A percentile compares a stretch with the other conserved stretches of the same genome.
Conservation (phyloP, 2,329 filamentous ascomycete genomes). For the Exophiala sideris region DNA sequence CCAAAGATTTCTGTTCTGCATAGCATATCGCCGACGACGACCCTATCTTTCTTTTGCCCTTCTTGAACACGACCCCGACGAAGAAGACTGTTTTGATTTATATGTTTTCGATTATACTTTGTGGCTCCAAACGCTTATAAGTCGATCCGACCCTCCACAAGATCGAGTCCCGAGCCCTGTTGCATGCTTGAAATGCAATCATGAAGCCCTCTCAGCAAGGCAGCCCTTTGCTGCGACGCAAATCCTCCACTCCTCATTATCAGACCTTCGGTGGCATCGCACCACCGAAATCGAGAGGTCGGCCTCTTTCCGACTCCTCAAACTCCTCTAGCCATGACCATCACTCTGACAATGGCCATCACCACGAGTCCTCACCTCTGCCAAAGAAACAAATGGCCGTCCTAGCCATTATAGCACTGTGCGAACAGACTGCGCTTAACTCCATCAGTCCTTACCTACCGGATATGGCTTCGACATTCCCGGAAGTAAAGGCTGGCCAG, state of each 20-base stretch:
- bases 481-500: constrained; percentile 67
- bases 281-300: constrained; percentile 43
- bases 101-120: not conserved
- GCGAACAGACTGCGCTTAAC: constrained; percentile 94
- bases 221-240: constrained; percentile 36
- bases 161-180: not conserved
- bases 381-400: constrained; percentile 79
- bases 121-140: not conserved
- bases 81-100: not conserved
- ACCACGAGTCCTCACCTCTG: constrained; percentile 59
- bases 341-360: constrained; percentile 30
- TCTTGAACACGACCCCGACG: too few species aligned
- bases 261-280: constrained; percentile 48
- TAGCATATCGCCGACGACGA: too few species aligned
- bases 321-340: constrained; percentile 36
- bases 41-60: too few species aligned
- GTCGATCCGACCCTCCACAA: not conserved
- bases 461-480: constrained; percentile 83
- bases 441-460: constrained; percentile 94
- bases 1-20: too few species aligned
- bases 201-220: constrained; percentile 29
- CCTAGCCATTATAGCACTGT: constrained; percentile 81
- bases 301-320: constrained; percentile 42
- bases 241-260: constrained; percentile 45
- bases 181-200: constrained; percentile 7